Evolutionary conservation across 225 moss, liverwort and hornwort species (phyloP), one percentile per base, ranked within the genome.

Genomic region (Asterella californica): DNA sequence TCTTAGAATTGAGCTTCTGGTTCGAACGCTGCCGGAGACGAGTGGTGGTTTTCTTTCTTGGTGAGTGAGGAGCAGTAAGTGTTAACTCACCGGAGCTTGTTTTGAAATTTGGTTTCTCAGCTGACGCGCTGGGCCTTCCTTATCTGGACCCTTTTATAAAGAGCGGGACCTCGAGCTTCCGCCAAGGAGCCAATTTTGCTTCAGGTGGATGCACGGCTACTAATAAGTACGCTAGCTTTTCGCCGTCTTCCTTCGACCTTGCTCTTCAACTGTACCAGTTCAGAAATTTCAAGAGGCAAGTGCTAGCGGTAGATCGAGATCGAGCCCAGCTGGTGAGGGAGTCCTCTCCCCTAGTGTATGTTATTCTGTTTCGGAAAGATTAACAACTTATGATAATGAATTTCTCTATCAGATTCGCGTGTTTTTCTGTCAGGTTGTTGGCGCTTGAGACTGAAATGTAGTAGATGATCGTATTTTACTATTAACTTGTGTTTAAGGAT

Each of bases 111-210:
- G 74, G n/a, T 8, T 21, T 37, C 21, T 38, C 88, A 88, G 88
- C 86, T 1, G 33, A 29, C 33, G 80, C 82, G 3, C 59, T 89
- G 33, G 76, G 71, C 6, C 32, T 89, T 29, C 88, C 84, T 15
- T 81, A 82, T 54, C 64, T 86, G 48, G 80, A 84, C 42, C 86
- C 88, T 0, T 86, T 81, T 36, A 64, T 86, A 34, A 71, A 76
- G 47, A 81, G 82, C 52, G 78, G 84, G 37, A 74, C 77, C 11
- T 64, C 84, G 17, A 76, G 81, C 37, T 86, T 82, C 60, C 68
- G 46, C 6, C 68, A 82, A 17, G 88, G 88, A 75, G 86, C 27
- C 24, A 89, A 86, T 73, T 89, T 89, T 71, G 88, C 86, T 7
- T 62, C 78, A 30, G 70, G 68, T 9, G 88, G 82, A 61, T 21